Percentiles rank a stretch among this genome's conserved stretches.
These are phyloP conservation scores for Nasturtium officinale DNA, from an alignment of 345 rosid genomes.

Conservation along the genomic window DNA sequence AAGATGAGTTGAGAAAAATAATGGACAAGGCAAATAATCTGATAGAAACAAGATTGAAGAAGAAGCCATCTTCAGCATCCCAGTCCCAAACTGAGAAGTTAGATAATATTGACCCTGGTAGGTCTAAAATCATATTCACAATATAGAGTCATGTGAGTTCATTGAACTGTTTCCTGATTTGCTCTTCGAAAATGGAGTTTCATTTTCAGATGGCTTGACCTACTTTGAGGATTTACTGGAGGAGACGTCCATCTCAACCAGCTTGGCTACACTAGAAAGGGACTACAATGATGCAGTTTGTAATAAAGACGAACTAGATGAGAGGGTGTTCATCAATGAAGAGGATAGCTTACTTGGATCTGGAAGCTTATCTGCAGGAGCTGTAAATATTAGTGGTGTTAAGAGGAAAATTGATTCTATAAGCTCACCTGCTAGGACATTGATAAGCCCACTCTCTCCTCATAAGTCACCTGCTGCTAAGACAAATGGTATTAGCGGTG, in stretches of 20 bases:
- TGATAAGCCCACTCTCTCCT: conserved; percentile 86
- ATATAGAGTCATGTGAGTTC: conserved; percentile 11
- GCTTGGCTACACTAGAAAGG: conserved; percentile 67
- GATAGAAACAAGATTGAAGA: conserved; percentile 66
- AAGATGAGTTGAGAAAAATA: conserved; percentile 73
- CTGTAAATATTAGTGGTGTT: conserved; percentile 54
- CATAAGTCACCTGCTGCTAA: conserved; percentile 70
- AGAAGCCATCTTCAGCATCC: conserved; percentile 62
- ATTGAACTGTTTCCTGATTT: conserved; percentile 24
- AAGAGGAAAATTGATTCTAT: conserved; percentile 79
- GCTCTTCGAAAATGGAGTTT: conserved; percentile 7
- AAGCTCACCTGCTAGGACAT: conserved; percentile 80
- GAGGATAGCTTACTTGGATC: conserved; percentile 86
- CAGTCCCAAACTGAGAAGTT: conserved; percentile 65
- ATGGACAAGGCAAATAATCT: conserved; percentile 69
- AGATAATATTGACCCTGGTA: conserved; percentile 66
- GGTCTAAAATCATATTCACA: conserved; percentile 33
- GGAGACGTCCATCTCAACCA: conserved; percentile 64
- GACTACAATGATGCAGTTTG: conserved; percentile 70
- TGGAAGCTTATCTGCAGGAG: conserved; percentile 56
- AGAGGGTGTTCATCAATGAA: conserved; percentile 80
- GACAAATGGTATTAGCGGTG: conserved; percentile 52
- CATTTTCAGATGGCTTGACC: conserved; percentile 75
- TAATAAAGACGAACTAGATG: conserved; percentile 75
- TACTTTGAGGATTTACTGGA: conserved; percentile 88